These are phyloP conservation scores for Cladophialophora yegresii DNA, from an alignment of 2,329 filamentous ascomycete genomes.

Conservation along the genomic window DNA sequence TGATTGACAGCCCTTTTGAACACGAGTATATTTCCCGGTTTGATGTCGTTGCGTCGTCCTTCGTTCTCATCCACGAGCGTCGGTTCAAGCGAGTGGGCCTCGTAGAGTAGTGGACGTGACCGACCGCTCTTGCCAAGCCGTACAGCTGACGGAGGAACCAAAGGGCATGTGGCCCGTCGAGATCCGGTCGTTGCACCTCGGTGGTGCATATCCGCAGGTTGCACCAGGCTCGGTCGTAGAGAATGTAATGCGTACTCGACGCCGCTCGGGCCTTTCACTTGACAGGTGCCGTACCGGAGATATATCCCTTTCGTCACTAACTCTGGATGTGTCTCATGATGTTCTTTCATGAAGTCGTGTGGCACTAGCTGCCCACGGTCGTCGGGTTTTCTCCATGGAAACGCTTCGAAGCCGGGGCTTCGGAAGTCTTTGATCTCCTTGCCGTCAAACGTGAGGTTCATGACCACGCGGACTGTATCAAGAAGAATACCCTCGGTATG, in stretches of 20 bases:
- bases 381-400: no score
- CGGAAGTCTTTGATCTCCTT: no score
- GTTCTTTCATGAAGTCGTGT: no score
- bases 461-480: no score
- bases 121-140: not conserved
- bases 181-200: not conserved
- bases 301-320: no score
- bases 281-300: no score
- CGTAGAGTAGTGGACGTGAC: not conserved
- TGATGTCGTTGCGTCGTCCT: not conserved
- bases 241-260: not conserved
- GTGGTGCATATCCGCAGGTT: not conserved
- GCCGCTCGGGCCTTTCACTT: no score
- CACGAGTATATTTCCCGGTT: not conserved
- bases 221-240: not conserved
- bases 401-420: no score
- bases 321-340: no score
- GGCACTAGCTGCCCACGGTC: no score
- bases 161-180: not conserved
- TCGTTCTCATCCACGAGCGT: not conserved
- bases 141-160: not conserved
- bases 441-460: no score
- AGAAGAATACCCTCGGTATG: no score
- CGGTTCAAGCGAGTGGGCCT: not conserved
- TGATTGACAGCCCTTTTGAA: not conserved